Evolutionary conservation across 2,329 filamentous ascomycete genomes (phyloP), one percentile per base, ranked within the genome.

Genomic region (Aspergillus pseudoviridinutans): DNA sequence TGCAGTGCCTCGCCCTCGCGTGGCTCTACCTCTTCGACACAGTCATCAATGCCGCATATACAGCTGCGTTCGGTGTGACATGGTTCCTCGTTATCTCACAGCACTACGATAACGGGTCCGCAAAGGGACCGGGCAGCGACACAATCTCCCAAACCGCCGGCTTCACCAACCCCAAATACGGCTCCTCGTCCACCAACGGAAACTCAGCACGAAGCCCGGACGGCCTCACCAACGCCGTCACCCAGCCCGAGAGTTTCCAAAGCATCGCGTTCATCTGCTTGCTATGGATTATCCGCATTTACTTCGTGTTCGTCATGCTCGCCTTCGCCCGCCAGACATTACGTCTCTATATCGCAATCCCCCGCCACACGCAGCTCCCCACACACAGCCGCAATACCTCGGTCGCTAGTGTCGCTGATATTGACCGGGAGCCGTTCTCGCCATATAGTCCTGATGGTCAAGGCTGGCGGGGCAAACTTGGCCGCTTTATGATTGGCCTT

Each of bases 21-120:
- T 96, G 91, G 83, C 80, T 96, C 55, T 96, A 96, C 74, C 80
- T 90, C 12, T 72, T 96, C 66, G 92, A 97, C 76, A 91, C 89
- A 9, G 69, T 90, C 54, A 83, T 95, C 73, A 97, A 95, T 74
- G 86, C 87, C 22, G 83, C 85, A 2, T 96, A 93, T 77, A 96
- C 92, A 0, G 82, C 85, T 49, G 84, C 88, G 8, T 97, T 97
- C 70, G 91, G 89, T 44, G 78, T 91, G 55, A 86, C 87, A 51
- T 97, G 92, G 92, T 96, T 95, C 76, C 80, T 93, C 58, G 83
- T 88, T n/a, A 80, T 90, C 50, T 85, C 81, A 38, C 79, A 82
- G 59, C 79, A 84, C 67, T 77, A 83, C 53, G 77, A 80, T 55
- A 74, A 76, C 56, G 70, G 74, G 51, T 71, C 72, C 8, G 73